Percentiles rank a stretch among this genome's conserved stretches.
Conservation (phyloP, 2,329 filamentous ascomycete species). For the Scedosporium apiospermum region DNA sequence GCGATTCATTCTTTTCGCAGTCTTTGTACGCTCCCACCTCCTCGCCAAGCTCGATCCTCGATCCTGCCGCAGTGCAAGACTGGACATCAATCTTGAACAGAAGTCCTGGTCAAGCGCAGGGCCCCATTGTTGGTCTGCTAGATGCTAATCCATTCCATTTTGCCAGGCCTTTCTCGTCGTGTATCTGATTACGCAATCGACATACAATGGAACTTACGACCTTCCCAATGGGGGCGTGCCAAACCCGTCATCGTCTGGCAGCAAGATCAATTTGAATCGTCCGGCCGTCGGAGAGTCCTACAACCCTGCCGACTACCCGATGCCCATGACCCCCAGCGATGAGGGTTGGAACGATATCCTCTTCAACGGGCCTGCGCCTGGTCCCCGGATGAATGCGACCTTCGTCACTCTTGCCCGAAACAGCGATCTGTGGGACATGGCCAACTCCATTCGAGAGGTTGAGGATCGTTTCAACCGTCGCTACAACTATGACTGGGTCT, state of each 20-base stretch:
- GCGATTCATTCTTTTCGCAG: conserved; percentile 70
- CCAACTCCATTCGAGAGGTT: conserved; percentile 87
- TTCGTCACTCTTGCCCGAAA: conserved; percentile 96
- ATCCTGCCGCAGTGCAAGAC: not conserved
- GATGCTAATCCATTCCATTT: not conserved
- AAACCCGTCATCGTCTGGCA: conserved; percentile 8
- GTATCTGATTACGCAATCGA: conserved; percentile 66
- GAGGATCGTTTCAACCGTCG: conserved; percentile 97
- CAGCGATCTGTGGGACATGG: conserved; percentile 91
- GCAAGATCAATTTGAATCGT: conserved; percentile 11
- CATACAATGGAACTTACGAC: conserved; percentile 29
- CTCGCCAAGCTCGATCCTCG: not conserved
- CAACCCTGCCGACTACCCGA: conserved; percentile 32
- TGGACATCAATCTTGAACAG: not conserved
- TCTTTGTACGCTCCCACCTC: conserved; percentile 55
- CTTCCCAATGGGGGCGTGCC: conserved; percentile 16
- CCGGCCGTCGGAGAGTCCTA: conserved; percentile 20
- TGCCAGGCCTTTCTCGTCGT: conserved; percentile 57
- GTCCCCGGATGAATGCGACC: conserved; percentile 86
- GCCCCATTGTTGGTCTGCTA: not conserved
- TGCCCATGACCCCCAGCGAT: conserved; percentile 43
- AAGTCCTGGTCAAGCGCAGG: not conserved
- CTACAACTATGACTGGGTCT: conserved; percentile 98
- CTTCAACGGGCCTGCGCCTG: conserved; percentile 39
- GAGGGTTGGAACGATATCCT: conserved; percentile 42